Base-by-base conservation (phyloP, 2,329 filamentous ascomycete genomes). In the Pseudogymnoascus sp. region DNA sequence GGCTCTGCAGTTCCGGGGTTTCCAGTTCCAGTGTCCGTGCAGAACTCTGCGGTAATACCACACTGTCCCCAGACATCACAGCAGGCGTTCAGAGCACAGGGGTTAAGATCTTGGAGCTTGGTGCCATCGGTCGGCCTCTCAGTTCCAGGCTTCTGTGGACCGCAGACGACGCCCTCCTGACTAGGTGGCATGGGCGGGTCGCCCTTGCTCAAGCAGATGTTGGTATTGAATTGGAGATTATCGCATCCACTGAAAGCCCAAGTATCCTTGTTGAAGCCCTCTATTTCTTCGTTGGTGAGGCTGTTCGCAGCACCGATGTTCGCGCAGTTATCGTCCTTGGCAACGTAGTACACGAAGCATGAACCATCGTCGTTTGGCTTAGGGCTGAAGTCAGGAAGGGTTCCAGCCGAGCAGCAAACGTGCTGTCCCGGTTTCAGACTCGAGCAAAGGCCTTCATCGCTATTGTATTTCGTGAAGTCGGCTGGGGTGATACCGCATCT, bases 201-300 rank as follows among this genome's bases (percentile, higher is more conserved):
- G 3, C 78, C 78, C 0, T 65, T 63, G 61, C 75, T 76, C 0
- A 79, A 64, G 61, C 78, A 80, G 4, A 79, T 74, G 11, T 67
- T 68, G 1, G 61, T 37, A 1, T 70, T 70, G 14, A 65, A 59
- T 18, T 64, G 62, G 4, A 80, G 61, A 6, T 67, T 57, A 1
- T 65, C 57, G 64, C 78, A 80, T 6, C 74, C 75, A 4, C 38
- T 65, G 74, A 75, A 79, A n/a, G 70, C 74, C 76, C 77, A 81
- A 4, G 76, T 78, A 2, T 73, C 68, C 16, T 67, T 72, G 64
- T 80, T 80, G 54, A 71, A 74, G 0, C 62, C 61, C 35, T 75
- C 69, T 3, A 80, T 67, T 1, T 77, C 63, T 1, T 65, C 57
- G 0, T 68, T 59, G 1, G 69, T 75, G 9, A 79, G 60, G 7